Evolutionary conservation across 2,329 filamentous ascomycete species (phyloP).

Genomic region (Albophoma yamanashiensis): DNA sequence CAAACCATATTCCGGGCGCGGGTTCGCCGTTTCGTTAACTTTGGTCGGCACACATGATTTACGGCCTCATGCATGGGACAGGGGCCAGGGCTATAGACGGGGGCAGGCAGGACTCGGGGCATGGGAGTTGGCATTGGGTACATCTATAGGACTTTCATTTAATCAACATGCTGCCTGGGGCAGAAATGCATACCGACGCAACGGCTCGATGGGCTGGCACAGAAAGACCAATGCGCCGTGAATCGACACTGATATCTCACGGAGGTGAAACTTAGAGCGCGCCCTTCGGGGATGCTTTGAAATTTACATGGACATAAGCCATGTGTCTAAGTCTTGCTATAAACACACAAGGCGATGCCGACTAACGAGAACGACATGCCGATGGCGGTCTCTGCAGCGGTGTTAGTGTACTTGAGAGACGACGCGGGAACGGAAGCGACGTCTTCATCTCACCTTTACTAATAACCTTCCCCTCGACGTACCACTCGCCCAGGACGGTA

Average conservation of each 20-base stretch:
- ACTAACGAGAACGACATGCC: slow-evolving; percentile 71
- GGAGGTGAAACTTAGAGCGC: background rate
- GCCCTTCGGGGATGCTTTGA: background rate
- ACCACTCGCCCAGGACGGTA: slow-evolving; percentile 91
- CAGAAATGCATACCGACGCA: background rate
- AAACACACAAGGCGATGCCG: slow-evolving; percentile 77
- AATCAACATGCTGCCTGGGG: slow-evolving; percentile 4
- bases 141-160: background rate
- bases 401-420: slow-evolving; percentile 2
- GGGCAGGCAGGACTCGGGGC: background rate
- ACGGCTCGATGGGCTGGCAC: too few relatives aligned
- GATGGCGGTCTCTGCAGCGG: slow-evolving; percentile 59
- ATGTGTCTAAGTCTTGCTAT: slow-evolving; percentile 39
- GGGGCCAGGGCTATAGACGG: background rate
- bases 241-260: background rate
- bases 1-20: background rate
- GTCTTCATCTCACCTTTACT: slow-evolving; percentile 47
- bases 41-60: background rate
- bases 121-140: background rate
- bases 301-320: background rate
- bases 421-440: background rate
- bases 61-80: background rate
- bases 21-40: background rate
- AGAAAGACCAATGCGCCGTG: background rate
- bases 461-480: slow-evolving; percentile 84